These are phyloP conservation scores for Globisporangium cystogenes DNA, from an alignment of 352 stramenopile species.

Conservation along the genomic window DNA sequence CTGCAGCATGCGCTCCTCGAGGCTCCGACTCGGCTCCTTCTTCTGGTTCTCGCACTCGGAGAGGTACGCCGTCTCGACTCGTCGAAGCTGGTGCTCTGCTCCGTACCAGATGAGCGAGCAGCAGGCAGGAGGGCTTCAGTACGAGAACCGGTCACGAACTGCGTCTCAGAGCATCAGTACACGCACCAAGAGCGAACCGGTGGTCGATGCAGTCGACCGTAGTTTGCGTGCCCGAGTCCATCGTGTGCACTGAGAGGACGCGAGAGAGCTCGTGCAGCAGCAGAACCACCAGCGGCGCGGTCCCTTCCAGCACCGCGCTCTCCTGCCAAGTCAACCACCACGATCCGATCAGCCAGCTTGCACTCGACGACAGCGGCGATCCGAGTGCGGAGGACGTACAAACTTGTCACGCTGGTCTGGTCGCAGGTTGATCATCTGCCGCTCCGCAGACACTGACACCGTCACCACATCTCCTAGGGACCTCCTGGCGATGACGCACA, in stretches of 20 bases:
- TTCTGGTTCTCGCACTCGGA: conserved; percentile 35
- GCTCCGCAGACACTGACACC: background rate
- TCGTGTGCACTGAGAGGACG: conserved; percentile 26
- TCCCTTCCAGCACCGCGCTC: conserved; percentile 10
- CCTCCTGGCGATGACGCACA: too few relatives aligned
- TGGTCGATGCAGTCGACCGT: conserved; percentile 62
- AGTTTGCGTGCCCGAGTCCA: conserved; percentile 49
- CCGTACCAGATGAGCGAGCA: background rate
- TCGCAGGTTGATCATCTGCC: conserved; percentile 31
- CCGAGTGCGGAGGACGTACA: conserved; percentile 8
- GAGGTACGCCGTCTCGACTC: conserved; percentile 59
- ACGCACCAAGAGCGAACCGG: conserved; percentile 40
- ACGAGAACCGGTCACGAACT: too few relatives aligned
- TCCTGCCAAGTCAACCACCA: conserved; percentile 11
- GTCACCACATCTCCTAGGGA: too few relatives aligned
- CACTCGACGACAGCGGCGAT: background rate
- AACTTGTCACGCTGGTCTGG: conserved; percentile 20
- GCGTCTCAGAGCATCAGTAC: too few relatives aligned
- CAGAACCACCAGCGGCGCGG: conserved; percentile 23
- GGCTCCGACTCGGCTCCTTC: conserved; percentile 21
- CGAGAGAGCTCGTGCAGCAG: conserved; percentile 34
- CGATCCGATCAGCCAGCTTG: too few relatives aligned
- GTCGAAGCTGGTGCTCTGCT: conserved; percentile 55
- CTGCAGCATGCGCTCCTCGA: conserved; percentile 58
- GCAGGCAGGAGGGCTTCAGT: background rate